Percentiles rank a stretch among this genome's conserved stretches.
Conservation (phyloP, 2,329 filamentous ascomycete genomes). For the Cladosporium sp. region DNA sequence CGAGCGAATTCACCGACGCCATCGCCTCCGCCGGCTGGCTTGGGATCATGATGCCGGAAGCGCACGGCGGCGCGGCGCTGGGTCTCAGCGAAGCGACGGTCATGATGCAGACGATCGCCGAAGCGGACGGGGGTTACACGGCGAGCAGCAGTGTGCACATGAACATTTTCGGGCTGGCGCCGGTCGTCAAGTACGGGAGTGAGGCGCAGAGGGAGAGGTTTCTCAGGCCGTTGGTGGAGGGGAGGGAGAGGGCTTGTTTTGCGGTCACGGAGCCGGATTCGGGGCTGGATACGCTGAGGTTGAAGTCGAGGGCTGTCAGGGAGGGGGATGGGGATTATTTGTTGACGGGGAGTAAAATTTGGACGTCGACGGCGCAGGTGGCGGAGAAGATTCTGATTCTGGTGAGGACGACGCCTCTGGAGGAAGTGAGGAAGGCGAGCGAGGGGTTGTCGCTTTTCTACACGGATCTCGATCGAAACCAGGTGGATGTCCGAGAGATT, state of each 20-base stretch:
- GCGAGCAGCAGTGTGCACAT: constrained; percentile 43
- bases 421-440: constrained; percentile 39
- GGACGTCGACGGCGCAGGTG: constrained; percentile 44
- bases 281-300: constrained; percentile 40
- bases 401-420: constrained; percentile 38
- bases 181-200: constrained; percentile 42
- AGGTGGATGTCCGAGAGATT: constrained; percentile 41
- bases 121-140: constrained; percentile 42
- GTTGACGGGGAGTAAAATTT: constrained; percentile 41
- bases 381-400: constrained; percentile 44
- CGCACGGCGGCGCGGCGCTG: constrained; percentile 40
- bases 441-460: constrained; percentile 45
- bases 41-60: constrained; percentile 42
- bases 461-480: constrained; percentile 36
- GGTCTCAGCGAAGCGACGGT: constrained; percentile 41
- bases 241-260: constrained; percentile 40
- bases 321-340: constrained; percentile 36
- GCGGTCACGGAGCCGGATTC: constrained; percentile 43
- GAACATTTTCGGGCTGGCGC: constrained; percentile 47
- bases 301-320: constrained; percentile 35
- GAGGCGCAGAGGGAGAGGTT: constrained; percentile 40
- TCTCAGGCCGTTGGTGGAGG: constrained; percentile 38
- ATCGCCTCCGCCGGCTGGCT: constrained; percentile 43
- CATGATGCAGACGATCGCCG: constrained; percentile 48
- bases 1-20: constrained; percentile 37